Evolutionary conservation across 768 basidiomycete species (phyloP), one percentile per base, ranked within the genome.

Genomic region (Trametes gibbosa): DNA sequence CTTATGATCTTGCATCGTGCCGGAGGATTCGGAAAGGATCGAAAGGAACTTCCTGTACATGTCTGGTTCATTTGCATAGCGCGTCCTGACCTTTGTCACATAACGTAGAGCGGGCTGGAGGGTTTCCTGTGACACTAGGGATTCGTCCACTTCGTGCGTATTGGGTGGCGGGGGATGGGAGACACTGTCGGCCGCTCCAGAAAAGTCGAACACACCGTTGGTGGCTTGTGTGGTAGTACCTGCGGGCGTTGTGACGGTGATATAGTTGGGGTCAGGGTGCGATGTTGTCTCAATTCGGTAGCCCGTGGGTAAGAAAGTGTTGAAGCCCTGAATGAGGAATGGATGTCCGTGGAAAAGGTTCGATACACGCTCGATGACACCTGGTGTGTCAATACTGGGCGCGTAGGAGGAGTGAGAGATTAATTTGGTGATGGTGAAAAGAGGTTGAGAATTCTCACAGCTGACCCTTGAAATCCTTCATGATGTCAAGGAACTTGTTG

Each of bases 21-120:
- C 76, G 54, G 87, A 82, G 68, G 86, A 84, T 42, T 81, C 57
- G 76, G 85, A 83, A 2, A 94, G 74, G 53, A 92, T 87, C 65
- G 89, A 88, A 24, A 92, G 73, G 67, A 93, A 93, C 64, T 85
- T 82, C 53, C 83, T 82, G 64, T 92, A 93, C 5, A 90, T 94
- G 16, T 94, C 92, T 0, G 92, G 83, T 62, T 96, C 91, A 54
- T 74, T 72, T 25, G 72, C 70, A 73, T 92, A 97, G 16, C 94
- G 86, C 58, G 89, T 87, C 72, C 97, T 98, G 74, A 98, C 97
- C 75, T 94, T 94, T 74, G 95, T 94, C 32, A 99, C 94, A 65
- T 96, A 98, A 66, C 92, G 86, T 56, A 98, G 87, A 0, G 97
- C 97, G 85, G 74, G 87, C 64, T 86, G 84, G 41, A 89, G 83